These are phyloP conservation scores for Euclidium syriacum DNA, from an alignment of 345 rosid genomes.

Conservation along the genomic window DNA sequence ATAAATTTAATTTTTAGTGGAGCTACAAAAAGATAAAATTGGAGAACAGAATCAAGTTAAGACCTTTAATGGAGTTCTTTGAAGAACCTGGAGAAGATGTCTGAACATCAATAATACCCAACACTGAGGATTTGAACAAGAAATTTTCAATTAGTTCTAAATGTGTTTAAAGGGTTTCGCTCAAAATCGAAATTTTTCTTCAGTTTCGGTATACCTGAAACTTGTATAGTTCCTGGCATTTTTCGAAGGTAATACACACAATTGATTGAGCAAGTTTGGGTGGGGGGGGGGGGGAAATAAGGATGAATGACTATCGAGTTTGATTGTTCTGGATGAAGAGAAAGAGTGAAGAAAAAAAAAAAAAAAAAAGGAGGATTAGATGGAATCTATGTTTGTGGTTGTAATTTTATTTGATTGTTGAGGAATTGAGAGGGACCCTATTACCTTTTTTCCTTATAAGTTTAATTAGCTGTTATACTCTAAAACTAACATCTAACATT, in stretches of 20 bases:
- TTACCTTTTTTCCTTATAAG: background rate
- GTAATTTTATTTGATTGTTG: constrained; percentile 18
- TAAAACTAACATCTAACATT: background rate
- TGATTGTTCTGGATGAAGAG: constrained; percentile 21
- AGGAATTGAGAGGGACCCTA: constrained; percentile 43
- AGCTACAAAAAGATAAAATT: background rate
- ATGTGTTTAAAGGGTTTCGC: background rate
- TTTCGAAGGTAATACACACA: constrained; percentile 2
- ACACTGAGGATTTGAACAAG: constrained; percentile 40
- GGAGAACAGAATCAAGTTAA: constrained; percentile 16
- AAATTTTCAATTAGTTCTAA: background rate
- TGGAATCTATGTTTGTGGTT: constrained; percentile 48
- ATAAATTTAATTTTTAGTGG: background rate
- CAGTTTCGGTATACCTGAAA: constrained; percentile 75
- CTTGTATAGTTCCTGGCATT: constrained; percentile 94
- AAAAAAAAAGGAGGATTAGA: constrained; percentile 28
- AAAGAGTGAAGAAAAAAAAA: background rate
- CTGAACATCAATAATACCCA: constrained; percentile 48
- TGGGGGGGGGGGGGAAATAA: too few species aligned
- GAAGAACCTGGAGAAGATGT: constrained; percentile 41
- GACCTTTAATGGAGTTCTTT: constrained; percentile 55
- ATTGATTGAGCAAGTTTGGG: background rate
- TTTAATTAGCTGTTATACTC: background rate
- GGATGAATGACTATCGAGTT: background rate
- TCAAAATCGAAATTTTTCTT: constrained; percentile 6